Base-by-base conservation (phyloP, 2,329 filamentous ascomycete species). In the Bisporella sp. region DNA sequence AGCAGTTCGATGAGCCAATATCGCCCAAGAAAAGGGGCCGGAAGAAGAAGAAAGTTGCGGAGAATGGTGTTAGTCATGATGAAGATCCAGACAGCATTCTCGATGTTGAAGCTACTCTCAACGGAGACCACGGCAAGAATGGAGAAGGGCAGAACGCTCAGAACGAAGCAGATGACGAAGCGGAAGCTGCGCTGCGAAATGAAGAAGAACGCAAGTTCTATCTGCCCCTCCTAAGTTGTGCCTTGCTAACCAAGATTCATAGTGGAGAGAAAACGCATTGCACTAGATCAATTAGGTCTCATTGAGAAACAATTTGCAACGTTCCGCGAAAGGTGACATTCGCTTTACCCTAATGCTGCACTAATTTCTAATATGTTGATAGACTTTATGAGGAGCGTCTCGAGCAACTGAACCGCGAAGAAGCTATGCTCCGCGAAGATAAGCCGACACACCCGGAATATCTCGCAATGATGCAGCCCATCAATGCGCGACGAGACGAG, bases 341-440 rank as follows among this genome's bases (percentile, higher is more conserved):
- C 21, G 3, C 21, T 21, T 21, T 21, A 21, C 21, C 21, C 21
- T 21, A 21, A 21, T 21, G 21, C 21, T 21, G 21, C 21, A 21
- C 21, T 21, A 21, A 21, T 21, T 21, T 21, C 21, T 21, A 21
- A 21, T 21, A 21, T 21, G 21, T 21, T 21, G 21, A 3, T 61
- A 95, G 90, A 57, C 78, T 96, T 41, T 93, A 91, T 67, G 89
- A 93, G 64, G 92, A 97, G 67, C 82, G 89, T 55, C 78, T 99
- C 28, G 84, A 87, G 46, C 84, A 88, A 62, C 75, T 95, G 49
- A 90, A 95, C 61, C 72, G 76, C 57, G 81, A 85, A 66, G 82
- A 85, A 62, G 76, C 75, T 32, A 82, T 82, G 66, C 69, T 85
- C 13, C 68, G 73, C 49, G 72, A 78, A 58, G 73, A 77, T 44